These are phyloP conservation scores for Aspergillus quadricinctus DNA, from an alignment of 2,329 filamentous ascomycete species.

Conservation along the genomic window DNA sequence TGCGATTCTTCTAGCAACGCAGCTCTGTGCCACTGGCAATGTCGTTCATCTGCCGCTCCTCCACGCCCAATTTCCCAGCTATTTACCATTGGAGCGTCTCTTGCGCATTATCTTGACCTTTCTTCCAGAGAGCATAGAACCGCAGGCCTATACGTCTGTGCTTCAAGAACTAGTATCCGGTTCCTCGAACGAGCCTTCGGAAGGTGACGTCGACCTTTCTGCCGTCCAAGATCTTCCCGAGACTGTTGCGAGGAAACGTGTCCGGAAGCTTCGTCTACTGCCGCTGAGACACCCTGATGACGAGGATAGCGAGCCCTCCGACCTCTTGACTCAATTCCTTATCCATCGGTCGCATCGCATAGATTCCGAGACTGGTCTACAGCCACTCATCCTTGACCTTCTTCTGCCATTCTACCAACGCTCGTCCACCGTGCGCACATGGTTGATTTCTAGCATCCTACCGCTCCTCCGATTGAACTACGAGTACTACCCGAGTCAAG, in stretches of 20 bases:
- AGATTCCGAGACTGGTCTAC: slow-evolving; percentile 55
- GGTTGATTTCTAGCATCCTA: slow-evolving; percentile 57
- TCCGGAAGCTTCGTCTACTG: slow-evolving; percentile 49
- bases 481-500: slow-evolving; percentile 56
- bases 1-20: slow-evolving; percentile 54
- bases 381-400: slow-evolving; percentile 53
- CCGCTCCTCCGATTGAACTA: slow-evolving; percentile 58
- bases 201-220: slow-evolving; percentile 42
- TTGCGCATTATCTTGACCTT: slow-evolving; percentile 59
- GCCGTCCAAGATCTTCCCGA: slow-evolving; percentile 47
- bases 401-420: slow-evolving; percentile 54
- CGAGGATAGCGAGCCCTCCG: slow-evolving; percentile 39
- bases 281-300: slow-evolving; percentile 46
- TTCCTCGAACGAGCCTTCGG: slow-evolving; percentile 17
- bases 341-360: slow-evolving; percentile 58
- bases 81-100: slow-evolving; percentile 50
- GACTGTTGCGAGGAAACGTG: slow-evolving; percentile 48
- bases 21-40: slow-evolving; percentile 53
- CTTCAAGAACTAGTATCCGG: slow-evolving; percentile 45
- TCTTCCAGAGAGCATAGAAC: slow-evolving; percentile 55
- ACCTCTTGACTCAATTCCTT: slow-evolving; percentile 53
- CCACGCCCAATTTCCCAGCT: slow-evolving; percentile 44
- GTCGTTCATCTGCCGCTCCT: slow-evolving; percentile 50
- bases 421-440: slow-evolving; percentile 51
- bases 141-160: slow-evolving; percentile 46